Percentiles rank a stretch among this genome's conserved stretches.
phyloP scores from a whole-genome alignment of 2,329 filamentous ascomycete species.

The Ophiosphaerella narmari region DNA sequence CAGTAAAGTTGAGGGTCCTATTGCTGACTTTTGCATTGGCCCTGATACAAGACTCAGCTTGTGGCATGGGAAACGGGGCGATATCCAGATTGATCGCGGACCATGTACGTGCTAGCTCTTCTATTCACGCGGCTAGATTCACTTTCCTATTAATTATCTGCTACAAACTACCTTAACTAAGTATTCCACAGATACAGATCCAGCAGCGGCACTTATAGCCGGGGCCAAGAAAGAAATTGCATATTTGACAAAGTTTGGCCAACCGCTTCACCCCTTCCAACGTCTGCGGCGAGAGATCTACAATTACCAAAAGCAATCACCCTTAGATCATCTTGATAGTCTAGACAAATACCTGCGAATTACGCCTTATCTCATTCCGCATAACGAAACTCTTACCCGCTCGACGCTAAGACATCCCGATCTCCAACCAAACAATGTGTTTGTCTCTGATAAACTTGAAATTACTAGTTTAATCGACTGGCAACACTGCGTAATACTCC shows the following conservation, averaged over 20 bases:
- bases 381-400: too few relatives aligned
- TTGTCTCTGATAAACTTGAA: constrained; percentile 31
- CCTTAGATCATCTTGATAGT: too few relatives aligned
- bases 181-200: constrained; percentile 24
- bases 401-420: too few relatives aligned
- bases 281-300: too few relatives aligned
- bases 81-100: constrained; percentile 33
- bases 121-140: too few relatives aligned
- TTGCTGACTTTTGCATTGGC: constrained; percentile 33
- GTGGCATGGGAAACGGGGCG: constrained; percentile 38
- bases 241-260: too few relatives aligned
- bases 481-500: constrained; percentile 47
- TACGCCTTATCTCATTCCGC: too few relatives aligned
- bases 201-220: constrained; percentile 28
- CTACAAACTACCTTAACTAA: constrained; percentile 9
- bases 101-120: constrained; percentile 33
- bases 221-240: too few relatives aligned
- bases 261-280: too few relatives aligned
- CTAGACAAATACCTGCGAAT: too few relatives aligned
- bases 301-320: too few relatives aligned
- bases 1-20: constrained; percentile 19
- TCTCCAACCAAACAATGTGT: constrained; percentile 36
- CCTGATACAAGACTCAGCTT: constrained; percentile 32
- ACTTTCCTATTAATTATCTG: too few relatives aligned
- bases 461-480: constrained; percentile 50